Evolutionary conservation across 345 rosid genomes (phyloP), one percentile per base, ranked within the genome.

Genomic region (Euclidium syriacum): DNA sequence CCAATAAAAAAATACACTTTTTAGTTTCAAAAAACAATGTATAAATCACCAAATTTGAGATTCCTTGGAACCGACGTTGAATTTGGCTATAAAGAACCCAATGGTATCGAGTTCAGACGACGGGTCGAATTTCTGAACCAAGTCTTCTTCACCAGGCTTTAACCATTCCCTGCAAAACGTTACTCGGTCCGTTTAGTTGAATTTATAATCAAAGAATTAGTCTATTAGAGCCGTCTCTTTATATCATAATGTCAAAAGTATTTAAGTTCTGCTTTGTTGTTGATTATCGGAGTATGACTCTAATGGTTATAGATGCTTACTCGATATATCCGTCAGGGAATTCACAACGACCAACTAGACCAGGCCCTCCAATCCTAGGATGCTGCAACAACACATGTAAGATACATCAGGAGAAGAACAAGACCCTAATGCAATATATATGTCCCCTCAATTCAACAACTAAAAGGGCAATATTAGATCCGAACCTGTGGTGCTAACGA

Each of bases 61-160:
- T 67, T 77, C 78, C 52, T 77, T 81, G 52, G 72, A 39, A 69
- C 86, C 86, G 25, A 90, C 87, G 8, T 4, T 26, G 73, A 85
- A 94, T 76, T 90, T 94, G 57, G 97, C 99, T 50, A 94, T 90
- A 80, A 87, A 94, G 78, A 94, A 94, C 2, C 99, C 97, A 1
- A 94, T 90, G 2, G 97, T 90, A 58, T 94, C 97, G 7, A 94
- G 86, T 14, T 85, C 64, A 64, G 96, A 72, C 3, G 97, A 90
- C 2, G 96, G 92, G 71, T 94, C 96, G 40, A 94, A 94, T 68
- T 95, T 87, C 76, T 94, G 97, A 73, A 94, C 96, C 41, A 85
- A 52, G 27, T 85, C 82, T 61, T 92, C 98, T 59, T 94, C 99
- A 1, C 95, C 95, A 0, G 97, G 87, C 75, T 80, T 87, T 67